Evolutionary conservation across 225 moss, liverwort and hornwort genomes (phyloP), one percentile per base, ranked within the genome.

Genomic region (Physcomitrium patens): DNA sequence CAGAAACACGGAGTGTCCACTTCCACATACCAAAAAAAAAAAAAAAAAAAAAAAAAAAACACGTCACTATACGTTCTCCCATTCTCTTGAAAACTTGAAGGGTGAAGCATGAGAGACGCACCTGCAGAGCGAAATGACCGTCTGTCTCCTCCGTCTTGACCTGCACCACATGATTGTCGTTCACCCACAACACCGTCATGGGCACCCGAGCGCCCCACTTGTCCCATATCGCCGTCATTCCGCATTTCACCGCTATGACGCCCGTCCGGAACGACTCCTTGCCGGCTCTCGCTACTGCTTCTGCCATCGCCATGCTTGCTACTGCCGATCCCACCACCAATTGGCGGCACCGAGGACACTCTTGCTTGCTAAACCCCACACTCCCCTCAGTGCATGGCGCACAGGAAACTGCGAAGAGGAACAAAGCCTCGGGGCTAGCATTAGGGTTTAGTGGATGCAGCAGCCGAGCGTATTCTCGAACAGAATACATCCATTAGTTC

Each of bases 211-310:
- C 87, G 12, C 99, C 99, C 99, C 99, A 99, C 68, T 88, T 95
- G 45, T 99, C 99, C 99, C 99, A 99, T 43, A 95, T 77, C 13
- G 95, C 89, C 47, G 95, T 93, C 99, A 95, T 95, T 45, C 99
- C 99, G 67, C 99, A 93, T 80, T 99, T 99, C 46, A 99, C 87
- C 24, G 95, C 99, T 14, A 99, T 86, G 48, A 89, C 91, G 62
- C 99, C 99, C 0, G 95, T 92, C 45, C 99, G 84, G 59, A 87
- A 81, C 11, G 90, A 90, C 49, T 83, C 81, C 71, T 63, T 68
- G 31, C 74, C 76, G 42, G 62, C 81, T 48, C 83, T 74, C 75
- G 77, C 82, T 46, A 89, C 73, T 18, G 82, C 85, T 56, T 85
- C 88, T 37, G 31, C 31, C 31, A 37, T 37, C 60, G 46, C 65